A percentile compares a stretch with the other conserved stretches of the same genome.
Conservation (phyloP, 1,284 basidiomycete species). For the Polyporus tsugae region DNA sequence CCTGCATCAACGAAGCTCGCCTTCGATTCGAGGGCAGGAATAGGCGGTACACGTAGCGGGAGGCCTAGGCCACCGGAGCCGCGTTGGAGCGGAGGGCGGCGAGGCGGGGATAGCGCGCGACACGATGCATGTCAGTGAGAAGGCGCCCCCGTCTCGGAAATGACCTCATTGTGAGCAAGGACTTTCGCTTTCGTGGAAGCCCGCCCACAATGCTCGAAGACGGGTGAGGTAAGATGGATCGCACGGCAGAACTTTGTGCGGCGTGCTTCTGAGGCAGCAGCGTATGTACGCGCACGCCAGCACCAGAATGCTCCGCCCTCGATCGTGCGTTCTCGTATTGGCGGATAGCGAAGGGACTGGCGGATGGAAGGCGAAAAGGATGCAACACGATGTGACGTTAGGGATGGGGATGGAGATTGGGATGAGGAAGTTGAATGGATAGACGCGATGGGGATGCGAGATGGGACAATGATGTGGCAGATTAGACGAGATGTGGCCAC, state of each 20-base stretch:
- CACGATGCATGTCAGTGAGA: neutral
- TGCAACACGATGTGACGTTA: neutral
- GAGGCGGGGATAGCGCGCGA: constrained; percentile 22
- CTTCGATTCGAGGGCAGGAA: constrained; percentile 25
- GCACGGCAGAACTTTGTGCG: constrained; percentile 23
- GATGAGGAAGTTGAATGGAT: constrained; percentile 12
- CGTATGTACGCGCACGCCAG: neutral
- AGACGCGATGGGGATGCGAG: constrained; percentile 4
- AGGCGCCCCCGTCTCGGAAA: constrained; percentile 25
- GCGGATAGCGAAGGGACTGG: constrained; percentile 1
- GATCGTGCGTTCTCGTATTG: constrained; percentile 25
- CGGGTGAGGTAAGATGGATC: constrained; percentile 14
- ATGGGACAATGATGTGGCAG: neutral
- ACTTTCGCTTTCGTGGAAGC: constrained; percentile 1
- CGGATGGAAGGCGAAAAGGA: constrained; percentile 4
- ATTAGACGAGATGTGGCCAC: constrained; percentile 11
- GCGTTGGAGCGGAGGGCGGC: constrained; percentile 24
- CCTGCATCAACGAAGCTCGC: constrained; percentile 12
- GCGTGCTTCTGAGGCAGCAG: constrained; percentile 22
- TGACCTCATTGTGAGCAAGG: constrained; percentile 22
- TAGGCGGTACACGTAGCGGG: constrained; percentile 31
- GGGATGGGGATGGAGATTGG: constrained; percentile 10
- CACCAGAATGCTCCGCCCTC: neutral
- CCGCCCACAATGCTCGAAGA: constrained; percentile 18
- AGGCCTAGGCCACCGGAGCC: constrained; percentile 29